A percentile compares a stretch with the other conserved stretches of the same genome.
Conservation (phyloP, 2,329 filamentous ascomycete genomes). For the Aspergillus luchuensis region DNA sequence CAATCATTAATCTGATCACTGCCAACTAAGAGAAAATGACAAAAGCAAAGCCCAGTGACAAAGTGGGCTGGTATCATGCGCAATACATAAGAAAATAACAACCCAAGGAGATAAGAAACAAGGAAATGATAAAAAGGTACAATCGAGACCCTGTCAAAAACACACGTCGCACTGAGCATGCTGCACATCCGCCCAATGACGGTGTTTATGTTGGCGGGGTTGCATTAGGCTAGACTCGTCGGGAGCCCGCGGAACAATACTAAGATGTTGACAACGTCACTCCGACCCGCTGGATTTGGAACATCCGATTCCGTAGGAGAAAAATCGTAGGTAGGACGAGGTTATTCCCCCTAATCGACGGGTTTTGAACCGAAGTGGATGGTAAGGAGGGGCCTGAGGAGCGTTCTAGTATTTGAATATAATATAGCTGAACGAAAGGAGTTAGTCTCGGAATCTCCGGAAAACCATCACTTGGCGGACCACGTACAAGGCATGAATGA, state of each 20-base stretch:
- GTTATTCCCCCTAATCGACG: not conserved
- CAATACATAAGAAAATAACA: conserved; percentile 27
- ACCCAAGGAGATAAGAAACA: conserved; percentile 23
- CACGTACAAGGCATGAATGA: conserved; percentile 85
- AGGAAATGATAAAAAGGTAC: conserved; percentile 16
- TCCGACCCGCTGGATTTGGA: conserved; percentile 14
- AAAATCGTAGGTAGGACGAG: conserved; percentile 10
- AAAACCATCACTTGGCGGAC: not conserved
- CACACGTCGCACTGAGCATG: not conserved
- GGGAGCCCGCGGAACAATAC: conserved; percentile 33
- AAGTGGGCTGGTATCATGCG: conserved; percentile 45
- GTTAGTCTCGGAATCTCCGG: conserved; percentile 15
- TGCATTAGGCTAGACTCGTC: conserved; percentile 31
- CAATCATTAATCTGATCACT: conserved; percentile 33
- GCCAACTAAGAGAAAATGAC: conserved; percentile 26
- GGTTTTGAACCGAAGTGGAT: conserved; percentile 10
- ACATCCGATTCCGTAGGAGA: conserved; percentile 6
- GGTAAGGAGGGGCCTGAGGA: conserved; percentile 1
- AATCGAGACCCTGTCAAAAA: conserved; percentile 21
- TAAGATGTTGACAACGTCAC: conserved; percentile 21
- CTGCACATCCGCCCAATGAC: conserved; percentile 1
- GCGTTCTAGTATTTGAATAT: conserved; percentile 77
- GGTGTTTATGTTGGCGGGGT: conserved; percentile 16
- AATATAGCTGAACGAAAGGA: conserved; percentile 63
- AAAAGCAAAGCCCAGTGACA: conserved; percentile 33